Base-by-base conservation (phyloP, 2,329 filamentous ascomycete genomes). In the Penicillium sp. region DNA sequence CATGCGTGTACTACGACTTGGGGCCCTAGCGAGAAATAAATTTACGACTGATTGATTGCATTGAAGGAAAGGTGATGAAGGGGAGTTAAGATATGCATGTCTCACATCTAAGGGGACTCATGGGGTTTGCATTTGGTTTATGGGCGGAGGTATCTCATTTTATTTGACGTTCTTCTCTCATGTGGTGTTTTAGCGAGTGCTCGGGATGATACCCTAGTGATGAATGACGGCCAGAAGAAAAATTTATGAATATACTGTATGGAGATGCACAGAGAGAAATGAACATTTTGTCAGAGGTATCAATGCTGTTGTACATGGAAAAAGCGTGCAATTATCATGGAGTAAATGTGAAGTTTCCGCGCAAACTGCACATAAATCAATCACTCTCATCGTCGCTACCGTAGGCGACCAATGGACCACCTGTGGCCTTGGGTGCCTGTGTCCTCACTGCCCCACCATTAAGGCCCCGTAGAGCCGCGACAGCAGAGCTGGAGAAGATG, bases 361-460 rank as follows among this genome's bases (percentile, higher is more conserved):
- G 27, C 27, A 56, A 53, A 42, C 29, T 38, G 27, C 23, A 30
- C 35, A 19, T 50, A 56, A 55, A 57, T 72, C 64, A 79, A 61
- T 87, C 84, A 61, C 83, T 88, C 57, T 96, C 92, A 69, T 91
- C 89, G 74, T 96, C 91, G 71, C 90, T 97, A 52, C 86, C 91
- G 67, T 99, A 99, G 26, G 83, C 89, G 18, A 97, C 94, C 61
- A 97, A 76, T 7, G 91, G 89, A 1, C 90, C 90, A 16, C 82
- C 77, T 11, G 65, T 62, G 19, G 61, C 60, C 43, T 68, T 61
- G 7, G 67, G 61, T 46, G 72, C 62, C 64, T 79, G 78, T 43
- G 78, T 73, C 35, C 75, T 70, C 55, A 71, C 70, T 61, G 62
- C 73, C 50, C 67, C 69, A 61, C 64, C 78, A 14, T 69, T 75